These are phyloP conservation scores for Actinomortierella wolfii DNA, from an alignment of 371 early-diverging fungal species.

Conservation along the genomic window DNA sequence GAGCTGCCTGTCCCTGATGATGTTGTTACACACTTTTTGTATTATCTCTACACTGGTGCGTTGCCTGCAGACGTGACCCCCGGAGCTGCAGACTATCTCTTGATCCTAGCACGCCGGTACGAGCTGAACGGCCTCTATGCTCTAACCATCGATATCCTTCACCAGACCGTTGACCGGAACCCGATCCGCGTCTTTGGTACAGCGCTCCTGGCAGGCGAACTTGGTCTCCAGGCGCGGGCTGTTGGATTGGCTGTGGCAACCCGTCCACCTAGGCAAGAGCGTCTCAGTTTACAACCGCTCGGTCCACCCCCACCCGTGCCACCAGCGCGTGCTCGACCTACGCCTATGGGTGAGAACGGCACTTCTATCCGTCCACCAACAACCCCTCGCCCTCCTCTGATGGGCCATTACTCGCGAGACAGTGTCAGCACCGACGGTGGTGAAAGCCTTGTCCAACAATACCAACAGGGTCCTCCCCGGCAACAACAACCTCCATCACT, in stretches of 20 bases:
- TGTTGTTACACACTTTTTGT: conserved; percentile 26
- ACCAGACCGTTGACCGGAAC: conserved; percentile 18
- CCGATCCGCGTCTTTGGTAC: conserved; percentile 31
- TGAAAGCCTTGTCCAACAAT: conserved; percentile 30
- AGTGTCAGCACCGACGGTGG: conserved; percentile 40
- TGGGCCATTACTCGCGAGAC: conserved; percentile 18
- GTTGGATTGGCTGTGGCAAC: conserved; percentile 23
- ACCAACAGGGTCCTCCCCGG: conserved; percentile 15
- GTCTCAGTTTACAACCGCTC: neutral
- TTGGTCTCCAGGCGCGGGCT: conserved; percentile 37
- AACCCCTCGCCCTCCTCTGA: neutral
- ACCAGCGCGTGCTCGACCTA: neutral
- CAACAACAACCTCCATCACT: too few species aligned
- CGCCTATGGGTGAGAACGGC: neutral
- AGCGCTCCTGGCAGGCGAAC: conserved; percentile 35
- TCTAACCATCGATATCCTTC: conserved; percentile 25
- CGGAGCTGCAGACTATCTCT: conserved; percentile 26
- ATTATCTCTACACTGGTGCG: conserved; percentile 39
- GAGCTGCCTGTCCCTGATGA: conserved; percentile 36
- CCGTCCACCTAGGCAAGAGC: neutral
- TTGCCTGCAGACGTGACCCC: conserved; percentile 18
- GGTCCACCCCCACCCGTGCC: too few species aligned
- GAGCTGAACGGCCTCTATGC: conserved; percentile 41
- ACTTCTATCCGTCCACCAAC: conserved; percentile 1
- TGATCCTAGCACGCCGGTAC: conserved; percentile 36